Percentiles rank a stretch among this genome's conserved stretches.
Conservation (phyloP, 2,329 filamentous ascomycete species). For the Cladophialophora immunda region DNA sequence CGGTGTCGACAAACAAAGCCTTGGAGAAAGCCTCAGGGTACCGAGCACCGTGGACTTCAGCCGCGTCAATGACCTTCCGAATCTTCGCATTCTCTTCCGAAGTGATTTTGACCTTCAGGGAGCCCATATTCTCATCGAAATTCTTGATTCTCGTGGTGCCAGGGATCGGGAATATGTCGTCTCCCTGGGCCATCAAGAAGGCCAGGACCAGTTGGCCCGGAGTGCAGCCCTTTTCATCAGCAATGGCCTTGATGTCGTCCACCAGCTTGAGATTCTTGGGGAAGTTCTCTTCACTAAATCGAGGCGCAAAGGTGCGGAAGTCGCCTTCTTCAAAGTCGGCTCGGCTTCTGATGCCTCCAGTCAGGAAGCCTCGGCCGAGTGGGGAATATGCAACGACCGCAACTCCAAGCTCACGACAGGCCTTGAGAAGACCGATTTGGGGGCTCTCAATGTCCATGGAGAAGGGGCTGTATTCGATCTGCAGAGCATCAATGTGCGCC, state of each 20-base stretch:
- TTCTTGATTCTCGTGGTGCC: conserved; percentile 42
- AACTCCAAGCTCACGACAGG: conserved; percentile 59
- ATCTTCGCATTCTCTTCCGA: conserved; percentile 47
- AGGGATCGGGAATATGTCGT: conserved; percentile 54
- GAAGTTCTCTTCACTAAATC: conserved; percentile 64
- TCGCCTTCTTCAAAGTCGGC: conserved; percentile 56
- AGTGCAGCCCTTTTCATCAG: conserved; percentile 64
- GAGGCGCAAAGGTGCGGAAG: conserved; percentile 57
- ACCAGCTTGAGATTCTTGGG: conserved; percentile 65
- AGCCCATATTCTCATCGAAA: conserved; percentile 42
- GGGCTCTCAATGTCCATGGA: conserved; percentile 57
- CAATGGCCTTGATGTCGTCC: conserved; percentile 58
- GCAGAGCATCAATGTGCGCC: conserved; percentile 58
- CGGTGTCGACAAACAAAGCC: conserved; percentile 35
- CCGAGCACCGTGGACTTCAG: conserved; percentile 38
- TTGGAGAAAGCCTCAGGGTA: conserved; percentile 38
- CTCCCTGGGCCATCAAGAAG: conserved; percentile 68
- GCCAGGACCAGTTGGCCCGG: conserved; percentile 68
- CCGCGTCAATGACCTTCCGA: conserved; percentile 39
- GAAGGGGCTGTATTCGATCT: conserved; percentile 62
- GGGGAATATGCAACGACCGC: conserved; percentile 53
- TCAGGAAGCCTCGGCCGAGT: conserved; percentile 50
- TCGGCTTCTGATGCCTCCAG: conserved; percentile 46
- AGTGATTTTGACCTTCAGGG: conserved; percentile 39
- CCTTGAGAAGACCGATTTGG: conserved; percentile 49